Evolutionary conservation across 768 basidiomycete species (phyloP), one percentile per base, ranked within the genome.

Genomic region (Lyophyllum decastes): DNA sequence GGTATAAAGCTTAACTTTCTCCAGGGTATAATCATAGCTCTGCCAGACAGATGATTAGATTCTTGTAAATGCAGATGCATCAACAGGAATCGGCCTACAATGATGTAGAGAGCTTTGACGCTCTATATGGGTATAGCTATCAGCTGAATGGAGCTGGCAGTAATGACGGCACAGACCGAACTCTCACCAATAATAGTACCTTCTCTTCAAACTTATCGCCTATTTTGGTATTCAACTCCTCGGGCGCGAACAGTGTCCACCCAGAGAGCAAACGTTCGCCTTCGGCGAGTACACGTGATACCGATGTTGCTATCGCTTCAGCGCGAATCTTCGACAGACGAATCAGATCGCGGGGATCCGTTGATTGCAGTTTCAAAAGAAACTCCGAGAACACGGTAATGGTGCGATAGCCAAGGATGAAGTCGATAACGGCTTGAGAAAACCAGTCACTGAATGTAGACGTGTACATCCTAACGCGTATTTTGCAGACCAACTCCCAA

Each of bases 391-490:
- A 98, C 3, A 98, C 94, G 41, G 88, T 81, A 9, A 88, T 69
- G 1, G 89, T 92, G 53, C 95, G 88, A 70, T 94, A 86, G 25
- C 94, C 95, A 50, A 95, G 85, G 79, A 90, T 85, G 66, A 87
- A 95, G 71, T 94, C 92, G 64, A 98, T 95, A 45, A 96, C 94
- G 0, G 95, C 94, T 74, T 99, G 97, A 56, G 84, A 88, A 73
- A 98, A 99, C 90, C 94, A 99, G 73, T 99, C 97, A 62, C 89
- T 87, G 68, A 94, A 94, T 0, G 92, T 90, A 19, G 92, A 88
- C 10, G 90, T 89, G 73, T 88, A 94, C 87, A 94, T 88, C 64
- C 92, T 89, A 52, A n/a, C 33, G 54, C 60, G 33, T 30, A 35
- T 30, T 12, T 48, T 35, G 44, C 57, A 3, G 50, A 10, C 35